phyloP scores from a whole-genome alignment of 805 yeast species.

The Candida verbasci region DNA sequence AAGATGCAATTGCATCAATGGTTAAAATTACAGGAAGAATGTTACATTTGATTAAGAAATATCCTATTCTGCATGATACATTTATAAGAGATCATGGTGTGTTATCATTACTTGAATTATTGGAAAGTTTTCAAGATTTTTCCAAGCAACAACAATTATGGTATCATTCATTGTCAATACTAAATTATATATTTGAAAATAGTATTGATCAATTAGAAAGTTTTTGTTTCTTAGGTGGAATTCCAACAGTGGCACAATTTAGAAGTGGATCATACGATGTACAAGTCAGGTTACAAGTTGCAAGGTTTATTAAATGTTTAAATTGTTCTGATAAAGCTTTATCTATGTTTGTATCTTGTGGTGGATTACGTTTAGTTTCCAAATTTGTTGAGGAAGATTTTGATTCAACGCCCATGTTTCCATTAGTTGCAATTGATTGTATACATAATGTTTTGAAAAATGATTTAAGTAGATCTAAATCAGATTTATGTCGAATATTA shows the following conservation, averaged over 20 bases:
- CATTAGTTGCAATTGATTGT: constrained; percentile 33
- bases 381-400: constrained; percentile 46
- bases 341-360: constrained; percentile 40
- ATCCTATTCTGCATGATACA: constrained; percentile 35
- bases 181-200: constrained; percentile 29
- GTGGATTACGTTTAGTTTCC: constrained; percentile 41
- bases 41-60: constrained; percentile 33
- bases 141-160: constrained; percentile 29
- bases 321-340: constrained; percentile 31
- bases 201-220: constrained; percentile 32
- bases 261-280: constrained; percentile 25
- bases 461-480: constrained; percentile 35
- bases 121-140: constrained; percentile 31
- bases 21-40: constrained; percentile 35
- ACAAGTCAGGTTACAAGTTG: constrained; percentile 34
- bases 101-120: constrained; percentile 32
- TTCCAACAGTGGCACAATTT: constrained; percentile 37
- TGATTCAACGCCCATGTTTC: constrained; percentile 32
- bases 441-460: constrained; percentile 31
- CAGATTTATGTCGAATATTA: constrained; percentile 38
- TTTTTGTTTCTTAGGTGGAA: constrained; percentile 41
- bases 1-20: constrained; percentile 24
- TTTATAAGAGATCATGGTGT: constrained; percentile 41
- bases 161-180: constrained; percentile 31
- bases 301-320: constrained; percentile 28